phyloP scores from a whole-genome alignment of 2,329 filamentous ascomycete genomes.

The Fusarium sp. region DNA sequence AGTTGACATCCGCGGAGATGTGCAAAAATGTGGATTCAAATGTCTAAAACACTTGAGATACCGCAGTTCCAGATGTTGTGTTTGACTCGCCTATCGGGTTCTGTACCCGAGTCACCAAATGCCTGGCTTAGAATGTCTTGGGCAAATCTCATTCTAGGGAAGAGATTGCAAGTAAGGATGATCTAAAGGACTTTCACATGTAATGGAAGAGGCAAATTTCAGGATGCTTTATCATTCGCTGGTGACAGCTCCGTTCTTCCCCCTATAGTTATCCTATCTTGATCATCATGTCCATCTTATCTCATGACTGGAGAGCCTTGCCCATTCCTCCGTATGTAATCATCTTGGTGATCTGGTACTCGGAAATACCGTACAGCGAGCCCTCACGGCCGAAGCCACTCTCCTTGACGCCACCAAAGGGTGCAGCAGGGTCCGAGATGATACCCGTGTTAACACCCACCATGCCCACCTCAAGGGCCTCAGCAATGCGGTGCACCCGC shows the following conservation, averaged over 20 bases:
- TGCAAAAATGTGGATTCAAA: not conserved
- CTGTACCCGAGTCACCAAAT: not conserved
- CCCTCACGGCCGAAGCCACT: slow-evolving; percentile 83
- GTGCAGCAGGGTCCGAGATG: slow-evolving; percentile 64
- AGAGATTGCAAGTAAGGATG: not conserved
- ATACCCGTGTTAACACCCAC: slow-evolving; percentile 82
- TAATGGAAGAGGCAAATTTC: not conserved
- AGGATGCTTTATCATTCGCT: not conserved
- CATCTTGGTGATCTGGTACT: slow-evolving; percentile 78
- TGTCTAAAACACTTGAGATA: not conserved
- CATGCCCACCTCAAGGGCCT: slow-evolving; percentile 84
- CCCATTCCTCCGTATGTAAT: slow-evolving; percentile 62
- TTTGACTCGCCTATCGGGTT: not conserved
- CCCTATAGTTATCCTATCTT: not conserved
- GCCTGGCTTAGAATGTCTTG: not conserved
- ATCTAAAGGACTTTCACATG: not conserved
- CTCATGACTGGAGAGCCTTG: slow-evolving; percentile 57
- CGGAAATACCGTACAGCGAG: slow-evolving; percentile 76
- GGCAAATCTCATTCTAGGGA: not conserved
- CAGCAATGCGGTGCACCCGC: slow-evolving; percentile 67
- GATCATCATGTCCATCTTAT: not conserved
- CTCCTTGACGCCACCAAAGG: slow-evolving; percentile 83
- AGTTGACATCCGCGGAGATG: not conserved
- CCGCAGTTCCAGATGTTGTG: not conserved
- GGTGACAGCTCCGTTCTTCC: slow-evolving; percentile 3